Conservation (phyloP, 768 basidiomycete genomes). For the Pleurotus sapidus region DNA sequence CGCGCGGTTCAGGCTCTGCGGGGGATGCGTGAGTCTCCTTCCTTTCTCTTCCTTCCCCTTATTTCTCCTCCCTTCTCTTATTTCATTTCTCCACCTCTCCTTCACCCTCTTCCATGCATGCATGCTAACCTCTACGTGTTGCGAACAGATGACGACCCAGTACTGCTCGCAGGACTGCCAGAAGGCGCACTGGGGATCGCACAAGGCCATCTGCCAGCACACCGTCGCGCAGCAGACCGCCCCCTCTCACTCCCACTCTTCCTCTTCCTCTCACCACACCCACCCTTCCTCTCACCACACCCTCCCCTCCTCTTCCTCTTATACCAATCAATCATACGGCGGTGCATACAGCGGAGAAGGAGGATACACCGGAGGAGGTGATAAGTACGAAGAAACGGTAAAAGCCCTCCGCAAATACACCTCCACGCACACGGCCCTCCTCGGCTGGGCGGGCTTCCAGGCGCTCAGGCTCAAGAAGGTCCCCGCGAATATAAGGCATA, state of each 20-base stretch:
- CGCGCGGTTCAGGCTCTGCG: conserved; percentile 71
- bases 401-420: conserved; percentile 79
- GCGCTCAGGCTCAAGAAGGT: conserved; percentile 79
- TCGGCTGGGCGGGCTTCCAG: conserved; percentile 84
- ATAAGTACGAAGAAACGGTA: conserved; percentile 49
- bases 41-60: conserved; percentile 20
- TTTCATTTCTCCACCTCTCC: too few relatives aligned
- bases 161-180: conserved; percentile 85
- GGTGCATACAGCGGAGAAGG: too few relatives aligned
- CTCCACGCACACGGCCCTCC: conserved; percentile 62
- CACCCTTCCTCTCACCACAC: too few relatives aligned
- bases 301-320: conserved; percentile 27
- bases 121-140: too few relatives aligned
- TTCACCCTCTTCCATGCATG: too few relatives aligned
- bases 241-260: conserved; percentile 38
- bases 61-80: too few relatives aligned
- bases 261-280: too few relatives aligned
- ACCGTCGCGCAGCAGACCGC: conserved; percentile 60
- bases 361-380: conserved; percentile 39
- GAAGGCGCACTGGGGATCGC: conserved; percentile 71
- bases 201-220: conserved; percentile 79
- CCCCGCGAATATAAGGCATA: conserved; percentile 76
- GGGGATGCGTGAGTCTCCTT: conserved; percentile 66
- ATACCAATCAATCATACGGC: too few relatives aligned
- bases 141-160: conserved; percentile 87